Base-by-base conservation (phyloP, 306 rosid genomes). In the Sindora glabra region DNA sequence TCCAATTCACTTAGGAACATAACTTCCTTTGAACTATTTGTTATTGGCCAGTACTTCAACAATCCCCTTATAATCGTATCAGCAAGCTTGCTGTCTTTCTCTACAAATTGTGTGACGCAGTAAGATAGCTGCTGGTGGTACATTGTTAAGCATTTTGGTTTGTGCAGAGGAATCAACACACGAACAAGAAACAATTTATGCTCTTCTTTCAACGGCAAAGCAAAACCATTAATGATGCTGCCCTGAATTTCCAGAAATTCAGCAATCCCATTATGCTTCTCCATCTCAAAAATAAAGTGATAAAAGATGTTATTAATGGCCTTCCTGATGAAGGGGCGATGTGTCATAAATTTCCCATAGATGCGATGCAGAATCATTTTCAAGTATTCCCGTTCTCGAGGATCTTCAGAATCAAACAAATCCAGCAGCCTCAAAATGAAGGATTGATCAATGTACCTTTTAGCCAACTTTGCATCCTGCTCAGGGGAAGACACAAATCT, bases 201-300 rank as follows among this genome's bases (percentile, higher is more conserved):
- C 48, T 85, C 92, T 66, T 85, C 92, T 65, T 85, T 29, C 1
- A 29, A 19, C 9, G 40, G 57, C 22, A 51, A 14, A 50, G 82
- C 79, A 70, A 85, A 85, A 10, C 92, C 92, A 74, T 85, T 85
- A 47, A 80, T 68, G 62, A 83, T 80, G 59, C 89, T 86, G 68
- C 95, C 95, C 61, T 83, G 68, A 74, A 87, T 81, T 68, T 87
- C 95, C 34, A 87, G 72, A 30, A 87, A 82, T 53, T 87, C 90
- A 21, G 88, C 78, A 75, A 75, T 75, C 48, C 75, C 80, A 50
- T 64, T 75, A 41, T 64, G 68, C 64, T 75, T 75, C 72, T 69
- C 75, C 5, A 72, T 57, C 68, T 69, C 75, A 17, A 75, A 69
- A 36, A 69, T 11, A 44, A 75, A 75, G 58, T 65, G 67, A 69